phyloP scores from a whole-genome alignment of 2,329 filamentous ascomycete species.

The Diplodia seriata region DNA sequence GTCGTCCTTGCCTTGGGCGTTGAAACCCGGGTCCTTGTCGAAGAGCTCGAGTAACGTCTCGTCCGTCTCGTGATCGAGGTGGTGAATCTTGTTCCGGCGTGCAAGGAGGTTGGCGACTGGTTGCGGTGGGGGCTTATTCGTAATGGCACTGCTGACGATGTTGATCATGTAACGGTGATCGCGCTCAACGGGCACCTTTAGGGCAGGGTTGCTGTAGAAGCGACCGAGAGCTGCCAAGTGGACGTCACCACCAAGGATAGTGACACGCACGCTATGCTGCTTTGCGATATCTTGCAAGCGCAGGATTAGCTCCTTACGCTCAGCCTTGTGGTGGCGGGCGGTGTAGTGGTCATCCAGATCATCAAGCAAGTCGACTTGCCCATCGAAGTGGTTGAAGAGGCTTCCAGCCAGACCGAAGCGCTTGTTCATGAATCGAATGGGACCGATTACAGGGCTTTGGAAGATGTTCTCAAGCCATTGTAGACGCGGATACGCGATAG shows the following conservation, averaged over 20 bases:
- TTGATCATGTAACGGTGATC: slow-evolving; percentile 71
- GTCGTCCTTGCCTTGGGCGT: slow-evolving; percentile 55
- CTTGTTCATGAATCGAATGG: slow-evolving; percentile 87
- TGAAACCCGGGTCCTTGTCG: slow-evolving; percentile 64
- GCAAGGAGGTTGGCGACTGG: slow-evolving; percentile 70
- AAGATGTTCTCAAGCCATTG: slow-evolving; percentile 98
- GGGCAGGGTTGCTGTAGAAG: slow-evolving; percentile 68
- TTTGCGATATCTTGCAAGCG: slow-evolving; percentile 66
- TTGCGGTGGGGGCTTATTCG: slow-evolving; percentile 70
- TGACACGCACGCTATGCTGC: slow-evolving; percentile 63
- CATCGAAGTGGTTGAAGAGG: slow-evolving; percentile 93
- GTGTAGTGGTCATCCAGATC: slow-evolving; percentile 80
- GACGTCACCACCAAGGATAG: slow-evolving; percentile 70
- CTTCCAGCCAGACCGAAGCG: slow-evolving; percentile 85
- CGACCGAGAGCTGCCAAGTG: slow-evolving; percentile 68
- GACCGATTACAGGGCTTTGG: slow-evolving; percentile 82
- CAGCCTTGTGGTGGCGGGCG: slow-evolving; percentile 86
- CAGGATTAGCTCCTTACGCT: slow-evolving; percentile 76
- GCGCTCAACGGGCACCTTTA: slow-evolving; percentile 62
- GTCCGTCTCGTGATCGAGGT: slow-evolving; percentile 67
- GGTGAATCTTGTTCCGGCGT: slow-evolving; percentile 69
- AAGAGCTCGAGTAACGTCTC: slow-evolving; percentile 70
- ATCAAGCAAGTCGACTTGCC: slow-evolving; percentile 69
- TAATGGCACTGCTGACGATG: slow-evolving; percentile 69
- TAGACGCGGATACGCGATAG: slow-evolving; percentile 74